Evolutionary conservation across 306 rosid genomes (phyloP), one percentile per base, ranked within the genome.

Genomic region (Malus fusca): DNA sequence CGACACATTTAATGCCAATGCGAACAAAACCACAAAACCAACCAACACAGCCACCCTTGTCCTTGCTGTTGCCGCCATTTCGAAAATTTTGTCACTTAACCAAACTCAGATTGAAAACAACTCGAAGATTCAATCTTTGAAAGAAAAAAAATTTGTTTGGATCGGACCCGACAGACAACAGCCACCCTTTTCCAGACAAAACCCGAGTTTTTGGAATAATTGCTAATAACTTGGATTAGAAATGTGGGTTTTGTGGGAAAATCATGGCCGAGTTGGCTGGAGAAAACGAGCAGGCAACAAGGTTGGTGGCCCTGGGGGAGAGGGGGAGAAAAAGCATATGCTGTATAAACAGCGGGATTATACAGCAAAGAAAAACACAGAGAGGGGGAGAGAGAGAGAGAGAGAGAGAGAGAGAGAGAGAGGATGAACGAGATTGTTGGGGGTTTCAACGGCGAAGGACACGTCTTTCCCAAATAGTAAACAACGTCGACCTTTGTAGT

Each of bases 361-460:
- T 62, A 19, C 40, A 40, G 33, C 53, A 10, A 66, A 58, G 10
- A 72, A 30, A 31, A 40, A 31, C 43, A 6, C 3, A 48, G 37
- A 68, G 31, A n/a, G 26, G 8, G n/a, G n/a, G n/a, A n/a, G n/a
- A 4, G 8, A 60, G 65, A 23, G 35, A 60, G 8, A 48, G 37
- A 68, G 31, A n/a, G 26, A 25, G 18, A 5, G 8, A 59, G 66
- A 23, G 35, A 60, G 67, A 58, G 25, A 26, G 22, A 3, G 68
- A 64, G 1, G 43, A 68, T n/a, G 11, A 19, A 48, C 46, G 77
- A 72, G 77, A 69, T 77, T 76, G 71, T 42, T 68, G 71, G 80
- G 87, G 88, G 83, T 68, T 86, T 84, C 82, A 76, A 84, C 71
- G 87, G 79, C 72, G 59, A 78, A 78, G 15, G 77, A 62, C 75